Percentiles rank a stretch among this genome's conserved stretches.
phyloP scores from a whole-genome alignment of 305 asterid genomes.

The Rubia tinctorum region DNA sequence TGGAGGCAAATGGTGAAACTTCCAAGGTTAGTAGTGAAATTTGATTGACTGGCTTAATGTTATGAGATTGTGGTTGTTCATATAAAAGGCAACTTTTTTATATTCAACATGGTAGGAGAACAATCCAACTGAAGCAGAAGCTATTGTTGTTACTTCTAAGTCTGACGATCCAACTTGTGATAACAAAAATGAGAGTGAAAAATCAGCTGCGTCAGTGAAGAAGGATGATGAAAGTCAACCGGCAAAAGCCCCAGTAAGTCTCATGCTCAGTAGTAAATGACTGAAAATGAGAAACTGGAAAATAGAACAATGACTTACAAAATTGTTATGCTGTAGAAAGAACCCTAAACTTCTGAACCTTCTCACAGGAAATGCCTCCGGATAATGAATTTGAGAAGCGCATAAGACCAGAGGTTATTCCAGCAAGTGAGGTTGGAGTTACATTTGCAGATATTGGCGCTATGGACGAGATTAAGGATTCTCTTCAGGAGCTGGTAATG shows the following conservation, averaged over 20 bases:
- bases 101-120: slow-evolving; percentile 32
- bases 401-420: slow-evolving; percentile 95
- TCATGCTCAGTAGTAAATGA: slow-evolving; percentile 2
- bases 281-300: not conserved
- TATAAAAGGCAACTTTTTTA: slow-evolving; percentile 10
- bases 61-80: slow-evolving; percentile 9
- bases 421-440: slow-evolving; percentile 83
- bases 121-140: slow-evolving; percentile 30
- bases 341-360: slow-evolving; percentile 11
- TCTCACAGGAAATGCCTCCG: slow-evolving; percentile 74
- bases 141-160: slow-evolving; percentile 40
- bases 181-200: slow-evolving; percentile 62
- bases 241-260: slow-evolving; percentile 61
- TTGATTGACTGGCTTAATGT: slow-evolving; percentile 15
- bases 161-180: slow-evolving; percentile 31
- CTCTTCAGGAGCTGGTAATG: slow-evolving; percentile 99
- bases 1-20: slow-evolving; percentile 72
- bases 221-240: slow-evolving; percentile 49
- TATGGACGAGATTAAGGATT: slow-evolving; percentile 80
- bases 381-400: slow-evolving; percentile 98
- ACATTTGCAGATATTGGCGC: slow-evolving; percentile 89
- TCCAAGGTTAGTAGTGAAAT: slow-evolving; percentile 50
- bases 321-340: not conserved
- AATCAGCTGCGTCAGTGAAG: slow-evolving; percentile 42
- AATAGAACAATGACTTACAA: not conserved